Evolutionary conservation across 257 asterid genomes (phyloP).

Genomic region (Plectranthus barbatus): DNA sequence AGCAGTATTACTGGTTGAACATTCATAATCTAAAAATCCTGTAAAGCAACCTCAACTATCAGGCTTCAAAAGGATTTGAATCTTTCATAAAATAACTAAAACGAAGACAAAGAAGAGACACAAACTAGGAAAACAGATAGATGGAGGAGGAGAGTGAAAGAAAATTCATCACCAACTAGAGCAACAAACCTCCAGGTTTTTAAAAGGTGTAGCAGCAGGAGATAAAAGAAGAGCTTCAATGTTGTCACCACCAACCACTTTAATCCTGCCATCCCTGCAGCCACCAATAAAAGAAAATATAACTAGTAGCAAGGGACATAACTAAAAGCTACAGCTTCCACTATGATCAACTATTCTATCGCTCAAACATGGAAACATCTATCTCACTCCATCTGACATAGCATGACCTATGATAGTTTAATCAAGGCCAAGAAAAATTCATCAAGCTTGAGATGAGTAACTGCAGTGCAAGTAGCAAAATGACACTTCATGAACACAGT

Average conservation of each 20-base stretch:
- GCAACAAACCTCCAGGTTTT: conserved; percentile 74
- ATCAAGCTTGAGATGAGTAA: background rate
- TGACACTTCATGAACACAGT: background rate
- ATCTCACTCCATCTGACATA: background rate
- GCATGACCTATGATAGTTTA: background rate
- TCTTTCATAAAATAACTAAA: background rate
- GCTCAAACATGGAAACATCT: background rate
- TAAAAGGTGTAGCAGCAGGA: conserved; percentile 72
- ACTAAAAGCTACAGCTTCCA: background rate
- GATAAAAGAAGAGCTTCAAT: conserved; percentile 82
- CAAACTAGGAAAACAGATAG: background rate
- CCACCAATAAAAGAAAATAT: conserved; percentile 12
- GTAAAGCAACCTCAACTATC: background rate
- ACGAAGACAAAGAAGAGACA: background rate
- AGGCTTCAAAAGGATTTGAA: background rate
- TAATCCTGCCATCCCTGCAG: conserved; percentile 91
- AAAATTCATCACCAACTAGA: background rate
- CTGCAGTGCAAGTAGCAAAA: background rate
- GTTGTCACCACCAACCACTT: conserved; percentile 79
- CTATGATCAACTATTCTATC: conserved; percentile 4
- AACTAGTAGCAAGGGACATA: background rate
- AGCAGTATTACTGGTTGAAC: background rate
- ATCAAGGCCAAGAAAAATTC: background rate
- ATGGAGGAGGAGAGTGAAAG: background rate
- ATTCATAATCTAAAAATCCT: conserved; percentile 1